These are phyloP conservation scores for Beauveria caledonica DNA, from an alignment of 2,329 filamentous ascomycete genomes.

Conservation along the genomic window DNA sequence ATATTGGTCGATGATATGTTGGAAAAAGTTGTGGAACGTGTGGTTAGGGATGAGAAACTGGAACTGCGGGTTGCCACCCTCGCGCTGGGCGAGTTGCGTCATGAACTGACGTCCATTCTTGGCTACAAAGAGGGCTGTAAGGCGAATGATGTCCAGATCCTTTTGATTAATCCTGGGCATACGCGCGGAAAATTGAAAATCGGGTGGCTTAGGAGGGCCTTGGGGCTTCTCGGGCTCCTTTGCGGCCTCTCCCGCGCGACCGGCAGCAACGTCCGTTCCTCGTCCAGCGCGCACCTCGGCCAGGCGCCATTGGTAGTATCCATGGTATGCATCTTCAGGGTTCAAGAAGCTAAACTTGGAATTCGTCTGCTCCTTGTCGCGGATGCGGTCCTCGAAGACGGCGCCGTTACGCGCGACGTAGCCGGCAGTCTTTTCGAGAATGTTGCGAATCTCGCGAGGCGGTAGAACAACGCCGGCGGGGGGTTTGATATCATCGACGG, in stretches of 20 bases:
- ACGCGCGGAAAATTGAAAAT: constrained; percentile 88
- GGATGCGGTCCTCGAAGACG: constrained; percentile 74
- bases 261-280: constrained; percentile 69
- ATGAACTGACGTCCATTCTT: constrained; percentile 90
- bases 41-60: constrained; percentile 94
- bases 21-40: constrained; percentile 93
- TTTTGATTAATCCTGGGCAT: constrained; percentile 97
- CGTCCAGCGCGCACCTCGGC: constrained; percentile 77
- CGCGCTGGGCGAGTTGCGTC: constrained; percentile 79
- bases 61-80: constrained; percentile 87
- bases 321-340: constrained; percentile 71
- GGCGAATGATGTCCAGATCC: constrained; percentile 65
- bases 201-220: constrained; percentile 75
- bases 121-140: constrained; percentile 87
- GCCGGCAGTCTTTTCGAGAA: constrained; percentile 90
- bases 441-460: constrained; percentile 73
- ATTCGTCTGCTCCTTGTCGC: constrained; percentile 74
- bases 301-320: constrained; percentile 87
- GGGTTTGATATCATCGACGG: constrained; percentile 63
- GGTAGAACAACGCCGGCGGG: constrained; percentile 81
- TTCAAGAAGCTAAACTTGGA: constrained; percentile 89
- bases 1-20: constrained; percentile 87
- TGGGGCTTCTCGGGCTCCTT: constrained; percentile 55
- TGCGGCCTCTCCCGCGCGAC: constrained; percentile 57
- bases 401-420: constrained; percentile 67